Percentiles rank a stretch among this genome's conserved stretches.
Evolutionary conservation across 768 basidiomycete species (phyloP).

Genomic region (Leccinum incarnatum): DNA sequence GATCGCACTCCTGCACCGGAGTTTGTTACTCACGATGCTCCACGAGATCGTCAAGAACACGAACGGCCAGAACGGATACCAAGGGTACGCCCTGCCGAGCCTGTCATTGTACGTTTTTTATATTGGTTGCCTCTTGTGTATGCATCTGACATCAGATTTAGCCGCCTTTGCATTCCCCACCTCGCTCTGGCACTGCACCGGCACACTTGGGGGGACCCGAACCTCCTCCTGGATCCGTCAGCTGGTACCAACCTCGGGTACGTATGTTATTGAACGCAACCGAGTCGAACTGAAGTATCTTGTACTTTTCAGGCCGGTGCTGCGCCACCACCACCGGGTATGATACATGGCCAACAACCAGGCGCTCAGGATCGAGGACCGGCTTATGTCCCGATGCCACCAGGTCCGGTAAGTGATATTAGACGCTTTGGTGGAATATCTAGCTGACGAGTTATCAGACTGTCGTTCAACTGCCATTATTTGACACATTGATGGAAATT

Average conservation of each 20-base stretch:
- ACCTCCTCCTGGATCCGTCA: slow-evolving; percentile 12
- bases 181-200: slow-evolving; percentile 27
- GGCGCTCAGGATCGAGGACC: slow-evolving; percentile 27
- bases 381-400: slow-evolving; percentile 45
- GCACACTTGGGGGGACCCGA: slow-evolving; percentile 16
- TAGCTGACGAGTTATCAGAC: slow-evolving; percentile 38
- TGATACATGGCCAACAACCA: slow-evolving; percentile 21
- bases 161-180: slow-evolving; percentile 22
- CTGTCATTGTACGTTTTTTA: too few relatives aligned
- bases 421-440: neutral
- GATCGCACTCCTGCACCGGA: too few relatives aligned
- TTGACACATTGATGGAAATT: slow-evolving; percentile 68
- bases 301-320: slow-evolving; percentile 15
- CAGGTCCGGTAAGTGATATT: slow-evolving; percentile 47
- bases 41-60: too few relatives aligned
- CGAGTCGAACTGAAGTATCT: neutral
- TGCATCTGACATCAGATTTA: slow-evolving; percentile 10
- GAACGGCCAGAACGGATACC: too few relatives aligned
- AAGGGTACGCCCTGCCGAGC: too few relatives aligned
- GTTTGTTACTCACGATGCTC: too few relatives aligned
- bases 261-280: neutral
- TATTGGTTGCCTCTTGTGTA: neutral
- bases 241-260: slow-evolving; percentile 28
- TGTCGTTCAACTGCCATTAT: slow-evolving; percentile 60
- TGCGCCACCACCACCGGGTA: slow-evolving; percentile 25